These are phyloP conservation scores for Anastatica hierochuntica DNA, from an alignment of 345 rosid genomes.

Conservation along the genomic window DNA sequence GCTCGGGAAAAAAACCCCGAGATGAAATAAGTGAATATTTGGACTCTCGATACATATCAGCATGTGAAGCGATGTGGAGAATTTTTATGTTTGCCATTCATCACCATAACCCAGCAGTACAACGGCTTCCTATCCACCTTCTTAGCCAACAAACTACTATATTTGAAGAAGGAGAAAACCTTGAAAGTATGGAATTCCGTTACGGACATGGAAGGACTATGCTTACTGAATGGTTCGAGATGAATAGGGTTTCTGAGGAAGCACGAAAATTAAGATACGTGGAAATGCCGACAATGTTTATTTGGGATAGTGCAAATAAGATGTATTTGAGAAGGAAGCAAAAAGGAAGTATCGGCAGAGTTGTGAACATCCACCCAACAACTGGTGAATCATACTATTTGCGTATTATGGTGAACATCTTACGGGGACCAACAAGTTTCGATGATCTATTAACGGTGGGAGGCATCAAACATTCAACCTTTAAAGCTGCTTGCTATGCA, in stretches of 20 bases:
- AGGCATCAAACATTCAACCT: background rate
- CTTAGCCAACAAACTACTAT: background rate
- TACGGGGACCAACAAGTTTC: background rate
- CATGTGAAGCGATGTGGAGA: background rate
- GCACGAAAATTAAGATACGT: background rate
- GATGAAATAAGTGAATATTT: background rate
- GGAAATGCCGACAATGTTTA: background rate
- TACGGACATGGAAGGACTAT: background rate
- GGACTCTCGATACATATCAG: background rate
- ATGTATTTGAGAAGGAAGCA: background rate
- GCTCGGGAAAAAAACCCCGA: background rate
- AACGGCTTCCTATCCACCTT: background rate
- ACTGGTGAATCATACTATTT: background rate
- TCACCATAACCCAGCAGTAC: background rate
- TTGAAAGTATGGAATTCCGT: background rate
- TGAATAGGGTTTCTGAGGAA: background rate
- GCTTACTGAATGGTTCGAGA: background rate
- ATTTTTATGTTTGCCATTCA: background rate
- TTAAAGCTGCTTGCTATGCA: background rate
- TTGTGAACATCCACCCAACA: background rate
- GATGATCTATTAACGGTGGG: background rate
- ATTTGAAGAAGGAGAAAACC: background rate
- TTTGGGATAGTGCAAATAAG: background rate
- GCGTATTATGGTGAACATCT: background rate
- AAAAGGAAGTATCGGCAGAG: background rate